Conservation (phyloP, 331 rosid species). For the Stylosanthes scabra region DNA sequence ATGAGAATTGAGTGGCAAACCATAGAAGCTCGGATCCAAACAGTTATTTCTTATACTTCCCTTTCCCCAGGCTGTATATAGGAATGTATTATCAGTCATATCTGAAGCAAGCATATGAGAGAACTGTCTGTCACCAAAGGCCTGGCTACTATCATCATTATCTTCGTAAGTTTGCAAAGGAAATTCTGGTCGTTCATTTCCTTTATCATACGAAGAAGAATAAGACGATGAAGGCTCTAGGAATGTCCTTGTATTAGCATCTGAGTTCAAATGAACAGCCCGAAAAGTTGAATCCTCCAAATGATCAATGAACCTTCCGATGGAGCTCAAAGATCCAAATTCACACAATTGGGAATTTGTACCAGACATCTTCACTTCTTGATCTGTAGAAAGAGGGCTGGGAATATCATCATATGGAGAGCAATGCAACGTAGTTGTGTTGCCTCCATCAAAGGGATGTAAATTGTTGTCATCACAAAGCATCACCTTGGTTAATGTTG, state of each 20-base stretch:
- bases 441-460: constrained; percentile 49
- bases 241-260: constrained; percentile 47
- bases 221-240: constrained; percentile 55
- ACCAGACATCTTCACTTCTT: constrained; percentile 48
- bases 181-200: constrained; percentile 50
- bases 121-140: constrained; percentile 43
- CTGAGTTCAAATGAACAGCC: constrained; percentile 49
- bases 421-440: constrained; percentile 41
- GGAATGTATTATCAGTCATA: constrained; percentile 49
- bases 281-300: constrained; percentile 49
- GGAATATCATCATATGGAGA: constrained; percentile 53
- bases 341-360: constrained; percentile 48
- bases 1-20: constrained; percentile 96
- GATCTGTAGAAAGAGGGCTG: constrained; percentile 46
- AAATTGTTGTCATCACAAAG: constrained; percentile 49
- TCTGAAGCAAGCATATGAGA: constrained; percentile 47
- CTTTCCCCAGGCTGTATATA: constrained; percentile 55
- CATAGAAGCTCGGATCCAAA: constrained; percentile 53
- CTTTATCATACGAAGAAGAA: constrained; percentile 53
- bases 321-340: constrained; percentile 54
- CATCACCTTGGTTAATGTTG: constrained; percentile 41
- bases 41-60: constrained; percentile 50
- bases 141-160: constrained; percentile 35
- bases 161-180: constrained; percentile 53
- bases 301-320: constrained; percentile 56